Evolutionary conservation across 2,329 filamentous ascomycete genomes (phyloP).

Genomic region (Colletotrichum sojae): DNA sequence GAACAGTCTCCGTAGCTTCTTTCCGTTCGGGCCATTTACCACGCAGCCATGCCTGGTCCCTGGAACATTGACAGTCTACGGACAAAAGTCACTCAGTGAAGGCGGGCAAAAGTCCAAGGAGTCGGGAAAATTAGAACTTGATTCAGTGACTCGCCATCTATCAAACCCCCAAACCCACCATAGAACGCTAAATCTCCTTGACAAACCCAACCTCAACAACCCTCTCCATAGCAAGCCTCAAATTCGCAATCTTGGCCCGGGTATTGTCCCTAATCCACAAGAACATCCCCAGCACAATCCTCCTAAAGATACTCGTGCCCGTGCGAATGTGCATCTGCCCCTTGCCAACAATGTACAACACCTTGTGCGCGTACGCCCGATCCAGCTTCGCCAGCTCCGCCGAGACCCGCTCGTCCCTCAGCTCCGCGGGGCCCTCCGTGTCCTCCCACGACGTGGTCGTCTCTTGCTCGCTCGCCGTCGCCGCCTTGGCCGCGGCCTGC

Average conservation of each 20-base stretch:
- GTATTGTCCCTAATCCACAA: slow-evolving; percentile 78
- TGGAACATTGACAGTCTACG: too few relatives aligned
- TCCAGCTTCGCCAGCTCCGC: slow-evolving; percentile 61
- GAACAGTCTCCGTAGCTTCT: too few relatives aligned
- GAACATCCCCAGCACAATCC: slow-evolving; percentile 66
- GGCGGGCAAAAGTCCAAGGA: too few relatives aligned
- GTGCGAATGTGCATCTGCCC: slow-evolving; percentile 68
- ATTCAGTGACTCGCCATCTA: too few relatives aligned
- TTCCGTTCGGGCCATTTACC: too few relatives aligned
- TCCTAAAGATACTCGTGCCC: slow-evolving; percentile 58
- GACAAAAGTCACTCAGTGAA: too few relatives aligned
- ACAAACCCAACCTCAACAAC: slow-evolving; percentile 79
- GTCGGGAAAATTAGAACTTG: too few relatives aligned
- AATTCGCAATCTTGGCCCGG: slow-evolving; percentile 75
- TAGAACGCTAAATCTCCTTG: slow-evolving; percentile 68
- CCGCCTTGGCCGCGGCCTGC: slow-evolving; percentile 44
- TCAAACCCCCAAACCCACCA: not conserved
- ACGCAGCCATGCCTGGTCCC: too few relatives aligned
- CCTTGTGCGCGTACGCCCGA: slow-evolving; percentile 61
- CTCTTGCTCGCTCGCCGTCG: slow-evolving; percentile 37
- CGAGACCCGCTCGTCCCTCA: slow-evolving; percentile 45
- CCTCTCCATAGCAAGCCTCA: slow-evolving; percentile 71
- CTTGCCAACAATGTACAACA: slow-evolving; percentile 73
- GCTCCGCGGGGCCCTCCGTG: slow-evolving; percentile 40
- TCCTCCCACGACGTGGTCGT: slow-evolving; percentile 24